Percentiles rank a stretch among this genome's conserved stretches.
Evolutionary conservation across 148 eudicot species (phyloP).

Genomic region (Fagopyrum homotropicum): DNA sequence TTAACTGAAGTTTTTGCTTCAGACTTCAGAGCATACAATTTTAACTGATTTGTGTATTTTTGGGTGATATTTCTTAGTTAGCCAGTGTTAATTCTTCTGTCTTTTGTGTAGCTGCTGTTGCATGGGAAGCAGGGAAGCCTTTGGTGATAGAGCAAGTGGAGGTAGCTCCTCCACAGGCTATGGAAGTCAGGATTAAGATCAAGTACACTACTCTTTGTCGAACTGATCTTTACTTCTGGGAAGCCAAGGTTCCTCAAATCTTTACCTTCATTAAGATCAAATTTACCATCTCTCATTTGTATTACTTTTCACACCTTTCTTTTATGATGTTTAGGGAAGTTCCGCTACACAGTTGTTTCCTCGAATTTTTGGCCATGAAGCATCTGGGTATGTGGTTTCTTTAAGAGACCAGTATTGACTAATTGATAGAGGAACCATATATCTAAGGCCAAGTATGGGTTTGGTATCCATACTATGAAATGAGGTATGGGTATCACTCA

Average conservation of each 20-base stretch:
- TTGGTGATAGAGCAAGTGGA: slow-evolving; percentile 35
- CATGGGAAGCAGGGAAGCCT: slow-evolving; percentile 43
- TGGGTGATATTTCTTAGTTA: neutral
- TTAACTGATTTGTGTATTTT: neutral
- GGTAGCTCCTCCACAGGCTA: slow-evolving; percentile 37
- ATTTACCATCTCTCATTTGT: neutral
- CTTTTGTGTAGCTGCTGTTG: slow-evolving; percentile 25
- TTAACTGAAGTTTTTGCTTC: neutral
- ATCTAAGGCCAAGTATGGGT: neutral
- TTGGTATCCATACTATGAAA: too few relatives aligned
- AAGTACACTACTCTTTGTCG: slow-evolving; percentile 32
- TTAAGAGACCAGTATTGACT: neutral
- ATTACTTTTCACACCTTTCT: neutral
- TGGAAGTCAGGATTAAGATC: slow-evolving; percentile 41
- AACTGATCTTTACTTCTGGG: slow-evolving; percentile 36
- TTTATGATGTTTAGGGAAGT: neutral
- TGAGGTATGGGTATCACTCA: too few relatives aligned
- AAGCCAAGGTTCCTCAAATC: slow-evolving; percentile 25
- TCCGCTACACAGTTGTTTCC: slow-evolving; percentile 8
- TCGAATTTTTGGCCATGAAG: slow-evolving; percentile 12
- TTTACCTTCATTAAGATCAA: neutral
- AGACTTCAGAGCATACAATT: neutral
- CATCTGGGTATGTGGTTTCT: slow-evolving; percentile 10
- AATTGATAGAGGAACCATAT: neutral
- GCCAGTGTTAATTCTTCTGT: neutral